Evolutionary conservation across 2,329 filamentous ascomycete genomes (phyloP), one percentile per base, ranked within the genome.

Genomic region (Penicillium nordicum): DNA sequence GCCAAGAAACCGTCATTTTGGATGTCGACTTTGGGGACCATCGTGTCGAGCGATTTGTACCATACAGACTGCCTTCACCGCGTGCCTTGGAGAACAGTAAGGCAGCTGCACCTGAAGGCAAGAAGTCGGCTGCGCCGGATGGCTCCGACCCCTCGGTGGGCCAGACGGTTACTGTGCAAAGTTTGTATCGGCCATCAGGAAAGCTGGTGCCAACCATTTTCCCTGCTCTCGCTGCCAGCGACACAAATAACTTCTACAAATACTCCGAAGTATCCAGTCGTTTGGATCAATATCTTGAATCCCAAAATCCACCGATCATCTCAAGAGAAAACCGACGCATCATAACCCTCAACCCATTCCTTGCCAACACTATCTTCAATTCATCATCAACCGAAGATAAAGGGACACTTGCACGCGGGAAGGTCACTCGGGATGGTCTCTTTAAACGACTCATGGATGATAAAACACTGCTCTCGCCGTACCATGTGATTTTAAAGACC

Each of bases 21-120:
- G 86, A 88, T 62, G 81, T 88, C 46, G 85, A 88, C 67, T 88
- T 88, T 69, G 74, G 81, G 18, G 82, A 87, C 59, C 68, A 67
- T 8, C 76, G 78, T 2, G 69, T 88, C 16, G 65, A 76, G 37
- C 71, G 77, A 23, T 89, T 88, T 70, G 78, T 80, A 25, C 84
- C 86, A 3, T 88, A 89, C 69, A 78, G 78, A 38, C 73, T 88
- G 12, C 83, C 85, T 1, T 83, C 82, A 66, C 84, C 84, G 61
- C 82, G 82, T 45, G 63, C 74, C 14, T 69, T 74, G 23, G 78
- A 79, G 14, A 75, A 76, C 5, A 74, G 72, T 7, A 74, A 70
- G 48, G n/a, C 69, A 1, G 55, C 61, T 10, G 40, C 60, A 4
- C 67, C 74, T 16, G 67, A 64, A 3, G 60, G 63, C 53, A 69